These are phyloP conservation scores for Rhynchosporium agropyri DNA, from an alignment of 2,329 filamentous ascomycete genomes.

Conservation along the genomic window DNA sequence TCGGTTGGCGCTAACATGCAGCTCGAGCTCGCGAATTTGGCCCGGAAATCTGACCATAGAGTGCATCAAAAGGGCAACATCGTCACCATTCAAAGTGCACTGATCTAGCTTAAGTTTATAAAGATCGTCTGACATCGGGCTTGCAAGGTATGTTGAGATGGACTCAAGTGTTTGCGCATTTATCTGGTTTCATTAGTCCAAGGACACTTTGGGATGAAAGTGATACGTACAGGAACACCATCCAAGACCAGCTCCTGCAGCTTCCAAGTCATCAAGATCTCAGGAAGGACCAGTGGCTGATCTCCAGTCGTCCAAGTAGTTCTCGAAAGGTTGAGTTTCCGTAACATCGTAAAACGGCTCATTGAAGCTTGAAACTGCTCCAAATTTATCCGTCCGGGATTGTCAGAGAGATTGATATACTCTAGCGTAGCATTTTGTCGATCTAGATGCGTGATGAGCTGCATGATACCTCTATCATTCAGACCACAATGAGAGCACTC, in stretches of 20 bases:
- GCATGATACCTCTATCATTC: slow-evolving; percentile 58
- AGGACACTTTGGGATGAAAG: not conserved
- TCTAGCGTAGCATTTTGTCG: slow-evolving; percentile 69
- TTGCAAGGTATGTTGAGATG: slow-evolving; percentile 64
- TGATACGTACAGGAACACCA: slow-evolving; percentile 53
- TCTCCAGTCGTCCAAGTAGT: slow-evolving; percentile 63
- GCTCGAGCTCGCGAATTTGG: slow-evolving; percentile 59
- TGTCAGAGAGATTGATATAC: slow-evolving; percentile 66
- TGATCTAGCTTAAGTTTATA: slow-evolving; percentile 66
- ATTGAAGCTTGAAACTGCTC: slow-evolving; percentile 67
- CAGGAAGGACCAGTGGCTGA: slow-evolving; percentile 65
- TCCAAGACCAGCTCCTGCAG: slow-evolving; percentile 68
- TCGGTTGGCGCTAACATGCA: slow-evolving; percentile 63
- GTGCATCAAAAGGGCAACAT: slow-evolving; percentile 66
- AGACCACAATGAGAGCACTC: slow-evolving; percentile 67
- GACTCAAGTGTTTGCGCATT: slow-evolving; percentile 67
- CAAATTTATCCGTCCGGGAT: slow-evolving; percentile 65
- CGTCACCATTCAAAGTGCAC: slow-evolving; percentile 64
- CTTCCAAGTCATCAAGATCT: slow-evolving; percentile 67
- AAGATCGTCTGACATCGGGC: slow-evolving; percentile 61
- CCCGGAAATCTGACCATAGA: slow-evolving; percentile 58
- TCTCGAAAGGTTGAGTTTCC: slow-evolving; percentile 67
- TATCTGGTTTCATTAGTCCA: slow-evolving; percentile 41
- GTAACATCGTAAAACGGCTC: slow-evolving; percentile 66
- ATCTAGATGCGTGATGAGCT: slow-evolving; percentile 65